A percentile compares a stretch with the other conserved stretches of the same genome.
These are phyloP conservation scores for Durio zibethinus DNA, from an alignment of 345 rosid genomes.

Conservation along the genomic window DNA sequence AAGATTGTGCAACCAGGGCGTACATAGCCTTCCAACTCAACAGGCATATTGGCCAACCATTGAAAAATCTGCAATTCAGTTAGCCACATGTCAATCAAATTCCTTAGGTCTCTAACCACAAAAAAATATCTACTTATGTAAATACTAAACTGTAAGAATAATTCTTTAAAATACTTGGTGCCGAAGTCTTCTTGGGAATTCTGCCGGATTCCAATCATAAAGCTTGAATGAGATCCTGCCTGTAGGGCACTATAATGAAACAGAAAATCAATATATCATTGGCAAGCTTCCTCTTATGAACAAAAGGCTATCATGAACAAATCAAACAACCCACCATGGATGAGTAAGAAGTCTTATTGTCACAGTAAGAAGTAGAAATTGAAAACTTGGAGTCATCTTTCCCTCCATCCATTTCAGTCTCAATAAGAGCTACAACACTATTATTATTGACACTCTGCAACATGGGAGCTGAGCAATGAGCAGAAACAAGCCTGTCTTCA, in stretches of 20 bases:
- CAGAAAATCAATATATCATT: slow-evolving; percentile 18
- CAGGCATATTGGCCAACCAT: slow-evolving; percentile 97
- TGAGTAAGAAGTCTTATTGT: slow-evolving; percentile 67
- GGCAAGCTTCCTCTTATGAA: background rate
- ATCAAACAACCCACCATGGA: slow-evolving; percentile 57
- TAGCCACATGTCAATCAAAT: slow-evolving; percentile 27
- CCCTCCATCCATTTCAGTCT: slow-evolving; percentile 42
- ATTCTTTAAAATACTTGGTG: slow-evolving; percentile 84
- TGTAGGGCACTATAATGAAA: slow-evolving; percentile 76
- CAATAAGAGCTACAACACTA: slow-evolving; percentile 48
- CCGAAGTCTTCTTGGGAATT: slow-evolving; percentile 97
- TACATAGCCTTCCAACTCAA: slow-evolving; percentile 92
- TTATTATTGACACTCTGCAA: slow-evolving; percentile 51
- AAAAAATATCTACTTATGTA: slow-evolving; percentile 19
- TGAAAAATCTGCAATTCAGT: slow-evolving; percentile 68
- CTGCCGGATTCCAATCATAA: slow-evolving; percentile 99
- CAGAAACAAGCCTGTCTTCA: slow-evolving; percentile 54
- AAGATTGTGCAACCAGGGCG: slow-evolving; percentile 98
- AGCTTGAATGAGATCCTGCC: slow-evolving; percentile 96
- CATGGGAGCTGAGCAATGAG: slow-evolving; percentile 42
- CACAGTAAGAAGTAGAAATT: slow-evolving; percentile 55
- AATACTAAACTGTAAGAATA: slow-evolving; percentile 66
- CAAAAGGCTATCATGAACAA: slow-evolving; percentile 12
- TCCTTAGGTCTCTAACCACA: slow-evolving; percentile 21
- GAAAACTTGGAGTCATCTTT: slow-evolving; percentile 55